Evolutionary conservation across 164 flowering plant species (phyloP).

Genomic region (Tetrastigma voinierianum): DNA sequence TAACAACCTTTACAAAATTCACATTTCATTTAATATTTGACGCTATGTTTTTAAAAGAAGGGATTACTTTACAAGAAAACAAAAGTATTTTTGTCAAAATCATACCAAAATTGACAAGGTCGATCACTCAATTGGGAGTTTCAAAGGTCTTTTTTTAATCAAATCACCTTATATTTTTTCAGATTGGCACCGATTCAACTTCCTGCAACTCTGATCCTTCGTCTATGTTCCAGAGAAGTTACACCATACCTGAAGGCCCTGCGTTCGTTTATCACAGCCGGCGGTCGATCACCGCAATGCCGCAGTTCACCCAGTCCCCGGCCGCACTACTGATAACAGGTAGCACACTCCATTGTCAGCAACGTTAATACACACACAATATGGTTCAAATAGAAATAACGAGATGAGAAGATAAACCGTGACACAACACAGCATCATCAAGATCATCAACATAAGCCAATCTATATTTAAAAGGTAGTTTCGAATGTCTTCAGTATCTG

Average conservation of each 20-base stretch:
- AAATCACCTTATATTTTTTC: too few relatives aligned
- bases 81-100: too few relatives aligned
- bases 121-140: too few relatives aligned
- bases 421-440: slow-evolving; percentile 97
- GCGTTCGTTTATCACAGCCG: slow-evolving; percentile 94
- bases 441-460: slow-evolving; percentile 98
- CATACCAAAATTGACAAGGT: too few relatives aligned
- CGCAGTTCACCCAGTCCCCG: slow-evolving; percentile 99
- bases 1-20: too few relatives aligned
- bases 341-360: slow-evolving; percentile 4
- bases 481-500: slow-evolving; percentile 97
- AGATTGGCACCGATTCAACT: too few relatives aligned
- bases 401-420: slow-evolving; percentile 55
- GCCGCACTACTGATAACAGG: slow-evolving; percentile 82
- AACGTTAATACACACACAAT: background rate
- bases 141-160: too few relatives aligned
- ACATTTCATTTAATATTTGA: too few relatives aligned
- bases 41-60: too few relatives aligned
- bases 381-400: background rate
- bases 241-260: slow-evolving; percentile 81
- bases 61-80: too few relatives aligned
- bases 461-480: slow-evolving; percentile 91
- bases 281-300: slow-evolving; percentile 99
- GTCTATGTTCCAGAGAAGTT: too few relatives aligned
- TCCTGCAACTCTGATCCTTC: too few relatives aligned